Evolutionary conservation across 108 stramenopile species (phyloP).

Genomic region (Skeletonema grethae): DNA sequence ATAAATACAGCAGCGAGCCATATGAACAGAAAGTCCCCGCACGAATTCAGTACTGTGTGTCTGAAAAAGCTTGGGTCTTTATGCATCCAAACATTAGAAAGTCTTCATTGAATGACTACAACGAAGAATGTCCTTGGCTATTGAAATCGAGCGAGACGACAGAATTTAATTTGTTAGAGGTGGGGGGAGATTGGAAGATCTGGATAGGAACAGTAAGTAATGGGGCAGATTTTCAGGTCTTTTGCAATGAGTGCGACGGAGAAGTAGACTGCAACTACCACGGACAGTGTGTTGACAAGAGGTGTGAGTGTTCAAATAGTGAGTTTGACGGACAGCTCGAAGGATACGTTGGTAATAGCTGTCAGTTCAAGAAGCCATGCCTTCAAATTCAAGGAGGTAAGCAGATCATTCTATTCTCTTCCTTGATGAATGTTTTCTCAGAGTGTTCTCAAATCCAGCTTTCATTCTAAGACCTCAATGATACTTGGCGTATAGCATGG

Average conservation of each 20-base stretch:
- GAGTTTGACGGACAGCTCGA: constrained; percentile 4
- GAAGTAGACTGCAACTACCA: constrained; percentile 18
- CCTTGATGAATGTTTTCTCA: not conserved
- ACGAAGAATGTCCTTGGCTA: constrained; percentile 27
- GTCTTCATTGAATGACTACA: not conserved
- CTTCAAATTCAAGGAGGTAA: constrained; percentile 20
- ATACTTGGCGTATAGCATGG: constrained; percentile 1
- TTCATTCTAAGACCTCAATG: not conserved
- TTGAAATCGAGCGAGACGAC: constrained; percentile 21
- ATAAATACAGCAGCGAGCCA: constrained; percentile 8
- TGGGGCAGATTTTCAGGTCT: not conserved
- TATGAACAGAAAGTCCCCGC: constrained; percentile 20
- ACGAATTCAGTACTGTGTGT: constrained; percentile 32
- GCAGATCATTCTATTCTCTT: not conserved
- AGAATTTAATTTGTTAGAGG: constrained; percentile 17
- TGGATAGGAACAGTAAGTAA: constrained; percentile 20
- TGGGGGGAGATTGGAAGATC: constrained; percentile 29
- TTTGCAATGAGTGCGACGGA: constrained; percentile 4
- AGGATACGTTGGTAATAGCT: constrained; percentile 22
- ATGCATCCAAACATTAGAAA: not conserved
- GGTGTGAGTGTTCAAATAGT: constrained; percentile 7
- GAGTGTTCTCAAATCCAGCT: not conserved
- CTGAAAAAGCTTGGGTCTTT: constrained; percentile 36
- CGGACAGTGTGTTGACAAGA: constrained; percentile 4
- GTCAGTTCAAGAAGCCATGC: constrained; percentile 28